These are phyloP conservation scores for Gymnopilus junonius DNA, from an alignment of 768 basidiomycete species.

Conservation along the genomic window DNA sequence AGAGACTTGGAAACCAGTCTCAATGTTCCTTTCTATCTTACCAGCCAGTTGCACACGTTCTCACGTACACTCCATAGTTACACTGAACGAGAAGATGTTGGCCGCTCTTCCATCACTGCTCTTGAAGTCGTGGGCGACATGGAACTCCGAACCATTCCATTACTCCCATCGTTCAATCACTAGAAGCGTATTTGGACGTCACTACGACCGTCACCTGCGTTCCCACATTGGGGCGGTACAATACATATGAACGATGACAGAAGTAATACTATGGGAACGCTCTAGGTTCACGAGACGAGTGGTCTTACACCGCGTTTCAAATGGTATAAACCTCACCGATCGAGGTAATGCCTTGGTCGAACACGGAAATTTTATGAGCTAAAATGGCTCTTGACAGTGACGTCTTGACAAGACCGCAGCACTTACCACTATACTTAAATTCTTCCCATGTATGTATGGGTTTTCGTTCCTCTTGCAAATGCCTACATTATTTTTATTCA, in stretches of 20 bases:
- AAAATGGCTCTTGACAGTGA: too few relatives aligned
- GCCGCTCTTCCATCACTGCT: background rate
- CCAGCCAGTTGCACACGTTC: background rate
- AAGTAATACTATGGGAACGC: background rate
- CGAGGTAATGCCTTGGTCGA: too few relatives aligned
- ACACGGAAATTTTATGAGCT: too few relatives aligned
- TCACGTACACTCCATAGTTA: background rate
- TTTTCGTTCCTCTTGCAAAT: background rate
- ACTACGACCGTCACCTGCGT: background rate
- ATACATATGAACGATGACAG: background rate
- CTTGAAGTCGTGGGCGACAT: background rate
- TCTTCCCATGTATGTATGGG: background rate
- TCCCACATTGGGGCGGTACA: background rate
- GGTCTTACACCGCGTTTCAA: too few relatives aligned
- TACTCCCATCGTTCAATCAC: constrained; percentile 1
- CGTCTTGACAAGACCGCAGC: background rate
- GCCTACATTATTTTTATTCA: background rate
- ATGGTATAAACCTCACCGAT: background rate
- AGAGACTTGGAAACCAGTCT: background rate
- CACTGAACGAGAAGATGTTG: background rate
- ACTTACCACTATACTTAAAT: background rate
- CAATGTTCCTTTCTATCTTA: background rate
- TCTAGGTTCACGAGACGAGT: too few relatives aligned
- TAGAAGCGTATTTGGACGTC: background rate
- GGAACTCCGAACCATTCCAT: background rate